phyloP scores from a whole-genome alignment of 495 filamentous ascomycete species.

The Usnea hakonensis region DNA sequence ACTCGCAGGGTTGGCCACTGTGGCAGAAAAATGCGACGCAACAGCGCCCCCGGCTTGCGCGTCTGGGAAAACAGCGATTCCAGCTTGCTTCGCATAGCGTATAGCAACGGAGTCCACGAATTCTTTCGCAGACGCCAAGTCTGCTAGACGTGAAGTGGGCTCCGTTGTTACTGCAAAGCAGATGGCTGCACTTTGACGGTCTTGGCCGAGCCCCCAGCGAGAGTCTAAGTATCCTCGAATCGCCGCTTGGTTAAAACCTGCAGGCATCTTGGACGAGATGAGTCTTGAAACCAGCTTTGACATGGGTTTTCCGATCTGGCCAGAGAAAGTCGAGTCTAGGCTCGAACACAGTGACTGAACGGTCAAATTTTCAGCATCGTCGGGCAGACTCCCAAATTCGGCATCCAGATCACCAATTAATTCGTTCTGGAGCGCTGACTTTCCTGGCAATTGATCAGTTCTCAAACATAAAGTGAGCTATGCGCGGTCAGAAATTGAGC shows the following conservation, averaged over 20 bases:
- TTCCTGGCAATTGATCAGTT: not conserved
- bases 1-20: not conserved
- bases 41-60: not conserved
- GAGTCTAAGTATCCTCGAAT: not conserved
- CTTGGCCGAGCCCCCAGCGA: not conserved
- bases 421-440: conserved; percentile 24
- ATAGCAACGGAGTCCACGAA: not conserved
- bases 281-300: not conserved
- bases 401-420: conserved; percentile 19
- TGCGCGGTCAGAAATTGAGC: not conserved
- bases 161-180: not conserved
- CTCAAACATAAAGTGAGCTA: not conserved
- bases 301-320: not conserved
- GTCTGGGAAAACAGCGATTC: not conserved
- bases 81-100: not conserved
- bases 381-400: conserved; percentile 16
- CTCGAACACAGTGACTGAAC: not conserved
- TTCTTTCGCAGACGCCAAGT: not conserved
- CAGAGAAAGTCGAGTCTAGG: not conserved
- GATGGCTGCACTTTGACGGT: not conserved
- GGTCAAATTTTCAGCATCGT: not conserved
- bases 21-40: not conserved
- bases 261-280: conserved; percentile 1
- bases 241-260: not conserved
- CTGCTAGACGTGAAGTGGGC: not conserved